Conservation (phyloP, 2,329 filamentous ascomycete genomes). For the Aspergillus novoparasiticus region DNA sequence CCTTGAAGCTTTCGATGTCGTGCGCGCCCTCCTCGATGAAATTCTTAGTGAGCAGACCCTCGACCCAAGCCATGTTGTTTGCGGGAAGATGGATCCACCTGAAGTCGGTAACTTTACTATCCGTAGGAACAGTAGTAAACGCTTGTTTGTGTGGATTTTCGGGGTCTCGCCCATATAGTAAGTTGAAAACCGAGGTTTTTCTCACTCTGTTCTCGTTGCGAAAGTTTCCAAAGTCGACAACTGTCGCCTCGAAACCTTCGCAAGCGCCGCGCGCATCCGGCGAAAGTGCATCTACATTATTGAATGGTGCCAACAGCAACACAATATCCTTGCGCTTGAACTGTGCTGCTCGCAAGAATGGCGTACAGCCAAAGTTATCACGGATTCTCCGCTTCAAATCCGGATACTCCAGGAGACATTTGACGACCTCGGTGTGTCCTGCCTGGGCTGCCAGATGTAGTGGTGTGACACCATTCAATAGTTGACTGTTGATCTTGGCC, state of each 20-base stretch:
- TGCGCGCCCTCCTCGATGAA: conserved; percentile 65
- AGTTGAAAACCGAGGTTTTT: conserved; percentile 54
- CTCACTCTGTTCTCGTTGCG: conserved; percentile 49
- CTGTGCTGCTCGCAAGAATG: conserved; percentile 44
- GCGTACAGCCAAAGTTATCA: conserved; percentile 45
- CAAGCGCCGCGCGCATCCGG: conserved; percentile 49
- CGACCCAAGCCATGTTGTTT: conserved; percentile 62
- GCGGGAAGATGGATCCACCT: conserved; percentile 58
- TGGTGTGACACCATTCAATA: conserved; percentile 43
- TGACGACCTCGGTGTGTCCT: conserved; percentile 41
- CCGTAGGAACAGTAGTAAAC: conserved; percentile 50
- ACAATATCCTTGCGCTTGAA: conserved; percentile 42
- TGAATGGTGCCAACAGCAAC: conserved; percentile 38
- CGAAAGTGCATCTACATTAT: conserved; percentile 39
- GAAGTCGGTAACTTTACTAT: conserved; percentile 52
- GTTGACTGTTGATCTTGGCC: conserved; percentile 41
- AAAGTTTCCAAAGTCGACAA: conserved; percentile 56
- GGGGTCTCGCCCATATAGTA: conserved; percentile 54
- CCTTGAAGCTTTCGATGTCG: conserved; percentile 67
- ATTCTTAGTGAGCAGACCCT: conserved; percentile 64
- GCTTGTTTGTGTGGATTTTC: conserved; percentile 49
- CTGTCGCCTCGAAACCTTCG: conserved; percentile 53
- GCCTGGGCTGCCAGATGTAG: conserved; percentile 45
- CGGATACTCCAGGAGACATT: conserved; percentile 35
- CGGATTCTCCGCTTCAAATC: conserved; percentile 36